These are phyloP conservation scores for Naganishia vaughanmartiniae DNA, from an alignment of 768 basidiomycete species.

Conservation along the genomic window DNA sequence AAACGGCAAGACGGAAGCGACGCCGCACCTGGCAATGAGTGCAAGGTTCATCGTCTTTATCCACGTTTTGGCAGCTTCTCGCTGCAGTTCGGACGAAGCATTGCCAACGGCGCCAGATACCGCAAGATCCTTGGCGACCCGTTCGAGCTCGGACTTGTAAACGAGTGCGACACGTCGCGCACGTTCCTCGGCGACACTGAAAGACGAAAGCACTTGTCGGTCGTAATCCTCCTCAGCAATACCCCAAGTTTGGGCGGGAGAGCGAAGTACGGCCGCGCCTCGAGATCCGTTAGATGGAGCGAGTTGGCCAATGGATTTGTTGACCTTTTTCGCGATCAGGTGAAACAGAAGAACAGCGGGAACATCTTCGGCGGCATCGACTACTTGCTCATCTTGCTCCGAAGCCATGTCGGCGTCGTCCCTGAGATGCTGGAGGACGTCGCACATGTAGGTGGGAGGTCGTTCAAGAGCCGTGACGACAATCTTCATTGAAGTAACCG, in stretches of 20 bases:
- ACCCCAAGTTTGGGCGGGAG: slow-evolving; percentile 45
- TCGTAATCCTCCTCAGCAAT: slow-evolving; percentile 45
- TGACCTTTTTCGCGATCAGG: slow-evolving; percentile 40
- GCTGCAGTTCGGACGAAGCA: slow-evolving; percentile 8
- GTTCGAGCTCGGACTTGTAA: slow-evolving; percentile 47
- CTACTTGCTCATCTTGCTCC: slow-evolving; percentile 41
- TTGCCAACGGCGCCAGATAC: background rate
- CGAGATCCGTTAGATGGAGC: background rate
- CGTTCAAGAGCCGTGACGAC: slow-evolving; percentile 39
- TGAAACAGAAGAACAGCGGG: slow-evolving; percentile 47
- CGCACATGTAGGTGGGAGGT: slow-evolving; percentile 29
- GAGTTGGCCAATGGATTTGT: slow-evolving; percentile 25
- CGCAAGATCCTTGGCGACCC: slow-evolving; percentile 31
- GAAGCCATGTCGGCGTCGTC: slow-evolving; percentile 45
- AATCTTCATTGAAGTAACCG: slow-evolving; percentile 44
- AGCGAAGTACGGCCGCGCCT: background rate
- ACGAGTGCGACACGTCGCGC: slow-evolving; percentile 40
- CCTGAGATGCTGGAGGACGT: slow-evolving; percentile 39
- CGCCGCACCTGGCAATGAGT: slow-evolving; percentile 10
- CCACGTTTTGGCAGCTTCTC: slow-evolving; percentile 21
- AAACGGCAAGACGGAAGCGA: slow-evolving; percentile 14
- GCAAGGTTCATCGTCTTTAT: slow-evolving; percentile 27
- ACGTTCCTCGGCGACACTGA: slow-evolving; percentile 49
- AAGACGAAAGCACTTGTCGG: slow-evolving; percentile 45
- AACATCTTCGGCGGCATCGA: slow-evolving; percentile 50